Base-by-base conservation (phyloP, 768 basidiomycete species). In the Pilatotrama ljubarskyi region DNA sequence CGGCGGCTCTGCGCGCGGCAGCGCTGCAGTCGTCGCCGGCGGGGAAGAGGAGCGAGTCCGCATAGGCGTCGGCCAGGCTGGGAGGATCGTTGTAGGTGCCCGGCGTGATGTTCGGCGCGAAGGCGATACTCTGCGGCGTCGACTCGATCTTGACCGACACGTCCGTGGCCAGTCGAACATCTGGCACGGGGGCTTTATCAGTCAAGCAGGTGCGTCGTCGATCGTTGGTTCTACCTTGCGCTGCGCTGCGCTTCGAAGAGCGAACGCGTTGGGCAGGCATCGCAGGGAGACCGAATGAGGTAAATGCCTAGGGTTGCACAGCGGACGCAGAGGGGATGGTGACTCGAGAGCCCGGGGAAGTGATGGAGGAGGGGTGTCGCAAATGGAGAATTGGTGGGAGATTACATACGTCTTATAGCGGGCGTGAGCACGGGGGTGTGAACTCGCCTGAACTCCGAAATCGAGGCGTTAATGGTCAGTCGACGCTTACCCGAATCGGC, bases 21-120 rank as follows among this genome's bases (percentile, higher is more conserved):
- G 60, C 22, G 73, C 74, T 29, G 77, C 72, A 24, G 38, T 55
- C 43, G 76, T 59, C 61, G 61, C 20, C 42, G 22, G 82, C 79
- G 18, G 87, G 85, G 76, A 90, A 90, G 67, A 88, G 78, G 36
- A 83, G 73, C 17, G 80, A 77, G 52, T 83, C 77, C 38, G 66
- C 60, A 29, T 72, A 72, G 25, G 75, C 66, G 15, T 78, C 73
- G 24, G 76, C 68, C 8, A 77, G 70, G 14, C 68, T 64, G 25
- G 76, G 76, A 9, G 78, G 78, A 4, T 83, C 81, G 64, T 77
- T 80, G 74, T 80, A 87, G 17, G 83, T 80, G 47, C 78, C 77
- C 13, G 86, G 83, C 1, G 85, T 86, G 55, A 86, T 66, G 56
- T 80, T 83, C 58, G 84, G 79, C 44, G 80, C 80, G 68, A 88